Evolutionary conservation across 768 basidiomycete species (phyloP).

Genomic region (Kwoniella heveanensis): DNA sequence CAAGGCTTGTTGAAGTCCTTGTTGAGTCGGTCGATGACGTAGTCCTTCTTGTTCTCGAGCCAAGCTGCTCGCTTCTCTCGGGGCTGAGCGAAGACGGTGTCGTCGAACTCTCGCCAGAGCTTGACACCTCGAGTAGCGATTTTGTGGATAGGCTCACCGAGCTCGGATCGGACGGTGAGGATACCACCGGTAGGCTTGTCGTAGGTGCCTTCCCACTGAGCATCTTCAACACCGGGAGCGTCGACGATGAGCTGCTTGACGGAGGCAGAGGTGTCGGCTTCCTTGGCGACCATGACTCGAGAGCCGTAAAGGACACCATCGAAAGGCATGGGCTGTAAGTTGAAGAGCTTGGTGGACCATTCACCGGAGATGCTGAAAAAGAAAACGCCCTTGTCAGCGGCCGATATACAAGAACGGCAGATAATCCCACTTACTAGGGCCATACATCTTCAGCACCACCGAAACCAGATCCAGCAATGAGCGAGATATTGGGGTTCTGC

Average conservation of each 20-base stretch:
- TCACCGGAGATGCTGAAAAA: slow-evolving; percentile 72
- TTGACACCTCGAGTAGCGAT: slow-evolving; percentile 95
- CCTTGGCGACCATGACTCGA: slow-evolving; percentile 98
- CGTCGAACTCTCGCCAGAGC: slow-evolving; percentile 98
- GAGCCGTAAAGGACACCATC: slow-evolving; percentile 95
- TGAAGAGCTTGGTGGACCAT: slow-evolving; percentile 81
- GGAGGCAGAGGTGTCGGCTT: slow-evolving; percentile 89
- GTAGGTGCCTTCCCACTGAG: slow-evolving; percentile 89
- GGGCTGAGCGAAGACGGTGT: slow-evolving; percentile 89
- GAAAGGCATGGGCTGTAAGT: slow-evolving; percentile 93
- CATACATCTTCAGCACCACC: slow-evolving; percentile 87
- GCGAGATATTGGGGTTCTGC: slow-evolving; percentile 79
- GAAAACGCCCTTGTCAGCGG: slow-evolving; percentile 16
- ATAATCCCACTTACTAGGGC: slow-evolving; percentile 65
- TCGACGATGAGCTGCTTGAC: slow-evolving; percentile 97
- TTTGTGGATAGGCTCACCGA: slow-evolving; percentile 99
- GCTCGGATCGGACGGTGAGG: slow-evolving; percentile 93
- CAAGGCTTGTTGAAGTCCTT: slow-evolving; percentile 83
- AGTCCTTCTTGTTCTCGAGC: slow-evolving; percentile 81
- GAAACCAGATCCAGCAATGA: slow-evolving; percentile 93
- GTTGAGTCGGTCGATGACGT: slow-evolving; percentile 89
- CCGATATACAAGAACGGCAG: background rate
- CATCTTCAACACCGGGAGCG: slow-evolving; percentile 85
- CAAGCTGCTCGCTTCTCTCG: slow-evolving; percentile 92
- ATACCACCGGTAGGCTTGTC: slow-evolving; percentile 91